Percentiles rank a stretch among this genome's conserved stretches.
phyloP scores from a whole-genome alignment of 495 filamentous ascomycete species.

The Penicillium subrubescens region DNA sequence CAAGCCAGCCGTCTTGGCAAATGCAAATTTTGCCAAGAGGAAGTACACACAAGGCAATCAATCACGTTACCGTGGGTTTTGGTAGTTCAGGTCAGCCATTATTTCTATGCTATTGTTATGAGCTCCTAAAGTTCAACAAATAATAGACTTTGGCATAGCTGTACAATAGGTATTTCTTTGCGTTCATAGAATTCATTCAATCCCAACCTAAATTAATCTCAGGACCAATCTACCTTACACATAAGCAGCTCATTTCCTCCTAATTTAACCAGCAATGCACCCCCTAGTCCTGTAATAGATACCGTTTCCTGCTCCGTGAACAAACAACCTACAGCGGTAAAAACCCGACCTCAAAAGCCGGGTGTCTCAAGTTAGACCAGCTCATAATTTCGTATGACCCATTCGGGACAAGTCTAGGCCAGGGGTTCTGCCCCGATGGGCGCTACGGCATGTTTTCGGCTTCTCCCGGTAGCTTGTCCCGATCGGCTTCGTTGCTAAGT shows the following conservation, averaged over 20 bases:
- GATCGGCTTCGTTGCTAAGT: constrained; percentile 9
- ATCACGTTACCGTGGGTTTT: background rate
- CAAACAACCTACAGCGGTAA: background rate
- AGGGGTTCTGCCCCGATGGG: background rate
- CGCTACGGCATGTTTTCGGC: constrained; percentile 20
- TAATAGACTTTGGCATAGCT: background rate
- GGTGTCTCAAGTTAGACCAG: background rate
- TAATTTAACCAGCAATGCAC: background rate
- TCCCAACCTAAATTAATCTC: too few relatives aligned
- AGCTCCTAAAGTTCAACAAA: background rate
- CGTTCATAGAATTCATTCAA: too few relatives aligned
- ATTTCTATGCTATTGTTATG: background rate
- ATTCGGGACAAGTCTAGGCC: background rate
- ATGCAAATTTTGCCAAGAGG: background rate
- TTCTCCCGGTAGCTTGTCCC: constrained; percentile 14
- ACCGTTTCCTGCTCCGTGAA: background rate
- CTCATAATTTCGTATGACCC: background rate
- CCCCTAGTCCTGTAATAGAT: background rate
- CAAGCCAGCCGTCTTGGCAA: background rate
- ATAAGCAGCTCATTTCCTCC: too few relatives aligned
- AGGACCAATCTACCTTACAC: too few relatives aligned
- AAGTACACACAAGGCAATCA: background rate
- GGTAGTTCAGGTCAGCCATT: background rate
- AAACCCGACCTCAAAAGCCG: constrained; percentile 8
- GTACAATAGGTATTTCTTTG: background rate